Conservation (phyloP, 1,139 yeast genomes). For the Hansenula anomala region DNA sequence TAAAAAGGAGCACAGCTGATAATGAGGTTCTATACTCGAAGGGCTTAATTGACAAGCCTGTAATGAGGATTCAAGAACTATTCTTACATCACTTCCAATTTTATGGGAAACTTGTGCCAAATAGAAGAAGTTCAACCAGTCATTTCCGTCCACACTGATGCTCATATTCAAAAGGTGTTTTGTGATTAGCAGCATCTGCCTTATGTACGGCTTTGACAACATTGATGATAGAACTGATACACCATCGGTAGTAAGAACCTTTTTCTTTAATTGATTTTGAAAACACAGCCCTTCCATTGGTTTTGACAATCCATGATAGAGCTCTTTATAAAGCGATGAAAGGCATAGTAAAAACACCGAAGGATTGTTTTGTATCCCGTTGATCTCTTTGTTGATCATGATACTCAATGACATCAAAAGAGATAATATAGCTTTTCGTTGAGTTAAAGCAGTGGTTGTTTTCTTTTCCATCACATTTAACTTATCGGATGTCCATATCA, state of each 20-base stretch:
- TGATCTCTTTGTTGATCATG: conserved; percentile 18
- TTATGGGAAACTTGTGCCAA: conserved; percentile 59
- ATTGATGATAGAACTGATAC: conserved; percentile 3
- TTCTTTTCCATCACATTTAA: conserved; percentile 63
- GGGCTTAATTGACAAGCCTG: conserved; percentile 36
- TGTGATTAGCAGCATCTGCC: conserved; percentile 21
- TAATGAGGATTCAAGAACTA: conserved; percentile 36
- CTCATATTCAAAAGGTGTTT: conserved; percentile 23
- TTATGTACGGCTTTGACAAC: neutral
- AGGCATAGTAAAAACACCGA: conserved; percentile 43
- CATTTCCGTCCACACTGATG: conserved; percentile 14
- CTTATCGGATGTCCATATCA: conserved; percentile 88
- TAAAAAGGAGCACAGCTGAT: conserved; percentile 51
- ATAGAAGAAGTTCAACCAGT: conserved; percentile 60
- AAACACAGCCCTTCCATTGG: conserved; percentile 55
- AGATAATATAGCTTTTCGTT: conserved; percentile 67
- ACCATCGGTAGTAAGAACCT: conserved; percentile 16
- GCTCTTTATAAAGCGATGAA: conserved; percentile 53
- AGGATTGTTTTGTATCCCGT: neutral
- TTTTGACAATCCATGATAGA: conserved; percentile 53
- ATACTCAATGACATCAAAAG: conserved; percentile 73
- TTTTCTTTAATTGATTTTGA: conserved; percentile 17
- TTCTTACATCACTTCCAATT: conserved; percentile 26
- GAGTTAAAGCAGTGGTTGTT: conserved; percentile 55
- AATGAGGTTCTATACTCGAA: conserved; percentile 65